Evolutionary conservation across 2,329 filamentous ascomycete species (phyloP).

Genomic region (Aureobasidium uvarum): DNA sequence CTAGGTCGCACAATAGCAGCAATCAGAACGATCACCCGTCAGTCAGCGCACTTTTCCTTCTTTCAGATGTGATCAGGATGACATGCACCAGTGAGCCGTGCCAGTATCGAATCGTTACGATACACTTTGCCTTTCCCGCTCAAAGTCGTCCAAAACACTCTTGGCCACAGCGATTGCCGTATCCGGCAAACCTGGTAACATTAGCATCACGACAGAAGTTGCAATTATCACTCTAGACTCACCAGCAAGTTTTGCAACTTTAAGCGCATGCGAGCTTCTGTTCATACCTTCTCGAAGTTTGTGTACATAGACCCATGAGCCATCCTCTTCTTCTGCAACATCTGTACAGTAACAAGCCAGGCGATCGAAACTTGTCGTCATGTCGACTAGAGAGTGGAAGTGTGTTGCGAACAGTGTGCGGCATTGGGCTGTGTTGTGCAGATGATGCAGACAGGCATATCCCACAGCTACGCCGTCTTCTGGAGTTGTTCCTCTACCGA

Average conservation of each 20-base stretch:
- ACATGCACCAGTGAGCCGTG: neutral
- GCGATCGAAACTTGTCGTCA: slow-evolving; percentile 59
- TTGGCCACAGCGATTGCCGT: slow-evolving; percentile 67
- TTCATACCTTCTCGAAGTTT: slow-evolving; percentile 79
- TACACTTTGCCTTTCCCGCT: slow-evolving; percentile 2
- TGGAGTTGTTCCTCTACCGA: slow-evolving; percentile 89
- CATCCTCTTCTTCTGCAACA: slow-evolving; percentile 66
- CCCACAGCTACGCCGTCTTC: slow-evolving; percentile 88
- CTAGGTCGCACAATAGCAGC: neutral
- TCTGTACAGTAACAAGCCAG: slow-evolving; percentile 86
- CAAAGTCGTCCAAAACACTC: slow-evolving; percentile 51
- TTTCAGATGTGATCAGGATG: neutral
- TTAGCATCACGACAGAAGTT: slow-evolving; percentile 26
- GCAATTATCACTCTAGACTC: slow-evolving; percentile 25
- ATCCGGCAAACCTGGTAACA: slow-evolving; percentile 60
- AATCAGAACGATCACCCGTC: neutral
- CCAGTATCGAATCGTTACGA: neutral
- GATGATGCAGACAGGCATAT: slow-evolving; percentile 81
- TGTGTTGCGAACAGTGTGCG: slow-evolving; percentile 91
- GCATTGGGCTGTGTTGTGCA: slow-evolving; percentile 73
- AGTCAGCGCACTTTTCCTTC: neutral
- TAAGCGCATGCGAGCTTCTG: slow-evolving; percentile 82
- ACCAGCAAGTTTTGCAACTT: slow-evolving; percentile 84
- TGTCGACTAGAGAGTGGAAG: slow-evolving; percentile 80
- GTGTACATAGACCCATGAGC: slow-evolving; percentile 82